Evolutionary conservation across 2,329 filamentous ascomycete genomes (phyloP), one percentile per base, ranked within the genome.

Genomic region (Sporothrix humicola): DNA sequence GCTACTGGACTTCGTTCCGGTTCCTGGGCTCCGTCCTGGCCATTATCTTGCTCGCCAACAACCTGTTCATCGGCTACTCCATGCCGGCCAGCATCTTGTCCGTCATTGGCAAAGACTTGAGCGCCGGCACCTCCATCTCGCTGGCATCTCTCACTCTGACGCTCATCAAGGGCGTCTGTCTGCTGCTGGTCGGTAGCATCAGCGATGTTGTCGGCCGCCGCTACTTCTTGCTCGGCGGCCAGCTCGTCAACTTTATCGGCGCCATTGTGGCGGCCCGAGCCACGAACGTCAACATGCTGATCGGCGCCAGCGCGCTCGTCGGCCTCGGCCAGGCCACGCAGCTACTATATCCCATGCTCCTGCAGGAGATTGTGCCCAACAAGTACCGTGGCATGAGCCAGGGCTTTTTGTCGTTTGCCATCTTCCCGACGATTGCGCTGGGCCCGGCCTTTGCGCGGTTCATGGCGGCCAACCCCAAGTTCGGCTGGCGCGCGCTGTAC

Each of bases 321-420:
- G 71, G 71, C 5, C 58, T 72, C 13, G 71, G 59, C 26, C 59
- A 68, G 61, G 56, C 71, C 20, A 73, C 71, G 42, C 71, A 73
- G 63, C 46, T 73, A 0, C 50, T 61, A 0, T 73, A 69, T 20
- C 71, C 71, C 3, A 42, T 73, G 54, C 50, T 69, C 20, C 48
- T 68, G 23, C 71, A 73, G 52, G 71, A 73, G 54, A 73, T 73
- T 23, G 71, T 73, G 50, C 71, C 71, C 4, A 73, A 73, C 71
- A 73, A 73, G 20, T 69, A 73, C 44, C 71, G 71, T 23, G 71
- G 71, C 50, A 15, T 69, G 50, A 61, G 63, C 50, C 71, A 73
- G 13, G 71, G 78, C 77, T 75, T 76, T 59, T 54, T 73, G 52
- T 72, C 73, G 73, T n/a, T 74, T 61, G 74, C 71, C 73, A 73